phyloP scores from a whole-genome alignment of 306 rosid species.

The Hippophae rhamnoides region DNA sequence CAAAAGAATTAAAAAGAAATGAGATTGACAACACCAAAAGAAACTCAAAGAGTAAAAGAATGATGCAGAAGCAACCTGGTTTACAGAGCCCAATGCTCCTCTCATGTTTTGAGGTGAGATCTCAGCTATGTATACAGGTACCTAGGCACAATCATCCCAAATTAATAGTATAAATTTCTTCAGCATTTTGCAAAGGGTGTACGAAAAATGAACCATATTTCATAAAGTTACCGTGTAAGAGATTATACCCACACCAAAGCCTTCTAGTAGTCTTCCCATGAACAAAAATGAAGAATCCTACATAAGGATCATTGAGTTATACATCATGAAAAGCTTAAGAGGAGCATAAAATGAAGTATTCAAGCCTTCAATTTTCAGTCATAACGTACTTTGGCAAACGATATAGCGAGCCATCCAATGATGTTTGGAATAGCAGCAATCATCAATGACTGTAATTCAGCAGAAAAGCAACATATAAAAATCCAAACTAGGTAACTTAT shows the following conservation, averaged over 20 bases:
- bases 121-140: conserved; percentile 86
- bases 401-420: conserved; percentile 67
- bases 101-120: conserved; percentile 73
- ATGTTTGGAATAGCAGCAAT: conserved; percentile 65
- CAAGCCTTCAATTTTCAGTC: not conserved
- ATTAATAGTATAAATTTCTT: conserved; percentile 8
- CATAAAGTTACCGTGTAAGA: conserved; percentile 60
- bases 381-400: conserved; percentile 47
- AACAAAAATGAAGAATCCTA: conserved; percentile 65
- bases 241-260: conserved; percentile 85
- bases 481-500: not conserved
- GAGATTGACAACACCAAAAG: conserved; percentile 1
- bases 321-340: not conserved
- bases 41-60: conserved; percentile 3
- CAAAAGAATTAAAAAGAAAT: conserved; percentile 1
- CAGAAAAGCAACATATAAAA: conserved; percentile 11
- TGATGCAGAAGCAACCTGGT: conserved; percentile 51
- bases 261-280: conserved; percentile 83
- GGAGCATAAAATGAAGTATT: not conserved
- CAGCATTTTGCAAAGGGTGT: conserved; percentile 1
- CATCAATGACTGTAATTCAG: conserved; percentile 58
- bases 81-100: conserved; percentile 75
- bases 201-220: not conserved
- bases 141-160: conserved; percentile 36
- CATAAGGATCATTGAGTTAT: conserved; percentile 5